Evolutionary conservation across 1,284 basidiomycete species (phyloP).

Genomic region (Cryptococcus sp.): DNA sequence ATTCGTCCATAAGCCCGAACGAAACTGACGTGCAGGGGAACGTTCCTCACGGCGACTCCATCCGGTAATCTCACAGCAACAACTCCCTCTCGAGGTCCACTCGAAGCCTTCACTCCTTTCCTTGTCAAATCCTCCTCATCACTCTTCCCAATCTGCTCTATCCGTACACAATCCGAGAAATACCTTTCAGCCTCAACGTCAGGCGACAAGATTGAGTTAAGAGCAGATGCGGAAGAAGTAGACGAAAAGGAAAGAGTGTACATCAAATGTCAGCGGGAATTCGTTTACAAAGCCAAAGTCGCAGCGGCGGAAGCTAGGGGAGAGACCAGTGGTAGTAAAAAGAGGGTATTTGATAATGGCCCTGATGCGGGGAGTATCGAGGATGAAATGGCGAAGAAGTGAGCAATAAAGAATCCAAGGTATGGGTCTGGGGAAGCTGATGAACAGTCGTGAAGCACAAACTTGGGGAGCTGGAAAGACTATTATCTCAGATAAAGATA

Average conservation of each 20-base stretch:
- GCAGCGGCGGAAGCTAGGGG: slow-evolving; percentile 66
- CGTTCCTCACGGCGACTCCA: slow-evolving; percentile 45
- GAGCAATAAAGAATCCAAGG: too few relatives aligned
- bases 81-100: slow-evolving; percentile 45
- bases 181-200: slow-evolving; percentile 33
- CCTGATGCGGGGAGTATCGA: slow-evolving; percentile 47
- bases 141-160: slow-evolving; percentile 26
- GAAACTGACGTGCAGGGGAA: slow-evolving; percentile 28
- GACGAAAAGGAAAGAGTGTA: slow-evolving; percentile 9
- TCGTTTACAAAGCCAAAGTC: slow-evolving; percentile 77
- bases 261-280: slow-evolving; percentile 82
- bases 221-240: slow-evolving; percentile 10
- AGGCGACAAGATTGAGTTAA: slow-evolving; percentile 56
- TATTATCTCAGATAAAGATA: slow-evolving; percentile 55
- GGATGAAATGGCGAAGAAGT: slow-evolving; percentile 49
- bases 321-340: slow-evolving; percentile 16
- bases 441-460: slow-evolving; percentile 66
- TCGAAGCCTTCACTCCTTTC: slow-evolving; percentile 43
- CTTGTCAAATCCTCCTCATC: slow-evolving; percentile 12
- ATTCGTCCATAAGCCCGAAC: neutral
- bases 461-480: slow-evolving; percentile 80
- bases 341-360: slow-evolving; percentile 60
- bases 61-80: slow-evolving; percentile 40
- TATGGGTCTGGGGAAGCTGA: neutral
- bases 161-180: slow-evolving; percentile 33